Percentiles rank a stretch among this genome's conserved stretches.
These are phyloP conservation scores for Xylaria digitata DNA, from an alignment of 2,329 filamentous ascomycete genomes.

Conservation along the genomic window DNA sequence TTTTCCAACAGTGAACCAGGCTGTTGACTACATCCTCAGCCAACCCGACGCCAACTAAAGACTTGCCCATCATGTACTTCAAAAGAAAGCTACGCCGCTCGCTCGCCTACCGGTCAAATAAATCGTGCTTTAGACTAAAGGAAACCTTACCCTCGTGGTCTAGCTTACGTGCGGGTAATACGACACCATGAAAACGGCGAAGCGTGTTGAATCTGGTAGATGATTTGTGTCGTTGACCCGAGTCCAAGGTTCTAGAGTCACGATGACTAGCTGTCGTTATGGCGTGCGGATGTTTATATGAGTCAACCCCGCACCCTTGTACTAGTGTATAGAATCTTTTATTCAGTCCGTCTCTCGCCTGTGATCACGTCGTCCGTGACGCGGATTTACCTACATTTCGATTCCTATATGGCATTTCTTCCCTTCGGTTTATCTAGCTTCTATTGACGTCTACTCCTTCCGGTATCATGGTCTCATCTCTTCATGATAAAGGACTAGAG, in stretches of 20 bases:
- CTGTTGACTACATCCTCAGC: constrained; percentile 90
- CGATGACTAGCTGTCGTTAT: constrained; percentile 20
- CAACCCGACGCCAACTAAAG: constrained; percentile 86
- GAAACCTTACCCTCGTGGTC: constrained; percentile 32
- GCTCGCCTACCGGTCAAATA: constrained; percentile 39
- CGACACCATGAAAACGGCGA: constrained; percentile 32
- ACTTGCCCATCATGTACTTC: constrained; percentile 46
- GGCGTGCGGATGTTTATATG: constrained; percentile 27
- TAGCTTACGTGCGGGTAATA: constrained; percentile 26
- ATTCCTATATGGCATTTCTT: too few species aligned
- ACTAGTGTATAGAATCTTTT: constrained; percentile 49
- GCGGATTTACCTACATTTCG: too few species aligned
- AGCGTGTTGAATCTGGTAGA: constrained; percentile 16
- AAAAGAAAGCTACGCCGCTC: constrained; percentile 44
- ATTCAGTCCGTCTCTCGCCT: too few species aligned
- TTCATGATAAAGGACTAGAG: too few species aligned
- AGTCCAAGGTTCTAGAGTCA: constrained; percentile 18
- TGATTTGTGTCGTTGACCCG: not conserved
- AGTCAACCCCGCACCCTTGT: constrained; percentile 43
- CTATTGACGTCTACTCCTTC: too few species aligned
- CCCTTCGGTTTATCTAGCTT: too few species aligned
- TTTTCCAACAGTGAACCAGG: constrained; percentile 79
- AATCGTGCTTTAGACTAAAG: constrained; percentile 34
- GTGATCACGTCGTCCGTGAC: too few species aligned
- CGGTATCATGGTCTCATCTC: too few species aligned